Evolutionary conservation across 1,284 basidiomycete species (phyloP).

Genomic region (Mycena sp.): DNA sequence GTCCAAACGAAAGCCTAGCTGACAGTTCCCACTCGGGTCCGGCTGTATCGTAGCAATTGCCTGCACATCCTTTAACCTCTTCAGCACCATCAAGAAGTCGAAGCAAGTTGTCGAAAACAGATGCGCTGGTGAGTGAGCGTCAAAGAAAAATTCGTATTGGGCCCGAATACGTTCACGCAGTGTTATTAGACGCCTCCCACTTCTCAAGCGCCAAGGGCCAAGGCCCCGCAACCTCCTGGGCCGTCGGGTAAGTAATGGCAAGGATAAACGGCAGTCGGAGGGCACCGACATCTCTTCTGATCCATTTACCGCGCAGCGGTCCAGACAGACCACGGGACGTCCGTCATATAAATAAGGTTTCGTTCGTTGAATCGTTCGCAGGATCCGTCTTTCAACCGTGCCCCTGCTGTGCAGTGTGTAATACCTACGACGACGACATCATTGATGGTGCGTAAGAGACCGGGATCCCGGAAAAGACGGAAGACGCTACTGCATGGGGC

Average conservation of each 20-base stretch:
- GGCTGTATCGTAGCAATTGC: conserved; percentile 21
- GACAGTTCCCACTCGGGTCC: neutral
- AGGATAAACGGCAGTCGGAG: neutral
- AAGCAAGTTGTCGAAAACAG: no score
- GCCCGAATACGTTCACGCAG: neutral
- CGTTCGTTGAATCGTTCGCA: neutral
- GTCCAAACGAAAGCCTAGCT: neutral
- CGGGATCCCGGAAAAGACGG: neutral
- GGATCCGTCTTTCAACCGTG: conserved; percentile 7
- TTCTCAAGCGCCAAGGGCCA: neutral
- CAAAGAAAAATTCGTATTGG: neutral
- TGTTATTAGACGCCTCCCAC: neutral
- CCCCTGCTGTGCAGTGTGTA: no score
- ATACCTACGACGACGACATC: neutral
- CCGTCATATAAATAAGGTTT: neutral
- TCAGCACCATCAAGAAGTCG: conserved; percentile 10
- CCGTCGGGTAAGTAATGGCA: conserved; percentile 6
- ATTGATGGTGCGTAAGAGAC: conserved; percentile 8
- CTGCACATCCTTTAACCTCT: neutral
- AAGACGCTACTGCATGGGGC: neutral
- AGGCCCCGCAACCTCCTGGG: neutral
- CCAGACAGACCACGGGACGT: neutral
- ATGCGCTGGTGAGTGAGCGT: neutral
- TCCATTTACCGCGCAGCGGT: conserved; percentile 14
- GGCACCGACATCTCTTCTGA: neutral